Percentiles rank a stretch among this genome's conserved stretches.
Conservation (phyloP, 371 early-diverging fungal genomes). For the Cokeromyces recurvatus region DNA sequence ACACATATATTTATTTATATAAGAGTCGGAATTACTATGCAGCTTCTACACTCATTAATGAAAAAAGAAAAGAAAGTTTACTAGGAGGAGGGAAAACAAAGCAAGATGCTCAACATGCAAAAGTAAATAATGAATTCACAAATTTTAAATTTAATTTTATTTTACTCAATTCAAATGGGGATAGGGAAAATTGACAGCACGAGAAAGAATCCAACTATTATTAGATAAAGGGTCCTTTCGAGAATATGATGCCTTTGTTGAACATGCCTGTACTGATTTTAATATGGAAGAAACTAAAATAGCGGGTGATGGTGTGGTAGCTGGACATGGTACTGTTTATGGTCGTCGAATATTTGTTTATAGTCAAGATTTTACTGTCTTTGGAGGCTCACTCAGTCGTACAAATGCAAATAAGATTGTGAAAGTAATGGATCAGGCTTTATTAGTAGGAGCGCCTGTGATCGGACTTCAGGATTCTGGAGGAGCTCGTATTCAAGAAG, state of each 20-base stretch:
- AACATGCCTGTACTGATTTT: slow-evolving; percentile 93
- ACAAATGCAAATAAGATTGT: slow-evolving; percentile 92
- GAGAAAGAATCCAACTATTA: slow-evolving; percentile 87
- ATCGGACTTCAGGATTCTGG: slow-evolving; percentile 97
- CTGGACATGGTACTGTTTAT: slow-evolving; percentile 92
- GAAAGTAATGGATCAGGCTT: slow-evolving; percentile 95
- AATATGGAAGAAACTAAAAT: slow-evolving; percentile 86
- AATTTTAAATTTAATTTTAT: neutral
- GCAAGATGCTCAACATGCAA: slow-evolving; percentile 87
- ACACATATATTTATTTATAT: too few relatives aligned
- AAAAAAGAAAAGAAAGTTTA: slow-evolving; percentile 70
- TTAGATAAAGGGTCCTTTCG: slow-evolving; percentile 84
- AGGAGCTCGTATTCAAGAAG: slow-evolving; percentile 97
- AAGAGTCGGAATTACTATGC: too few relatives aligned
- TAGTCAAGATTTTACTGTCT: slow-evolving; percentile 93
- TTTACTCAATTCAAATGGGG: too few relatives aligned
- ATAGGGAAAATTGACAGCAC: slow-evolving; percentile 94
- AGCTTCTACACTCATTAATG: slow-evolving; percentile 19
- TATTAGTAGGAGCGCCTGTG: slow-evolving; percentile 91
- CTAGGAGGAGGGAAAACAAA: slow-evolving; percentile 83
- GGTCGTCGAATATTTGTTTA: slow-evolving; percentile 91
- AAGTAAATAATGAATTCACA: slow-evolving; percentile 42
- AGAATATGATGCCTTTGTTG: slow-evolving; percentile 94
- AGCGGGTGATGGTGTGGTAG: slow-evolving; percentile 94
- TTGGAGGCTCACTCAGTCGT: slow-evolving; percentile 87